Evolutionary conservation across 2,329 filamentous ascomycete species (phyloP).

Genomic region (Talaromyces rugulosus): DNA sequence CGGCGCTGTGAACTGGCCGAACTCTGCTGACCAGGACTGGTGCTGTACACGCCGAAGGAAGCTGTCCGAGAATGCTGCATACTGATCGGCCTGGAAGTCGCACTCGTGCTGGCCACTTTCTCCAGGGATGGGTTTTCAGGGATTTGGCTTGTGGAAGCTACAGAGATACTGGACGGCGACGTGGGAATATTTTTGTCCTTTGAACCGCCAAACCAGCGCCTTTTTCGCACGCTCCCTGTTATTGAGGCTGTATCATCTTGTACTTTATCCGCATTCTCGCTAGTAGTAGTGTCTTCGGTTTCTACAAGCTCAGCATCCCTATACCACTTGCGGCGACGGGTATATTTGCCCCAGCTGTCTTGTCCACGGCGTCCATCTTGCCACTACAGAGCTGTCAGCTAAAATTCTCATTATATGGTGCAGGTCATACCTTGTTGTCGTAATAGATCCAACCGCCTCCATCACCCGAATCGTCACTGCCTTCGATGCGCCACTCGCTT

Average conservation of each 20-base stretch:
- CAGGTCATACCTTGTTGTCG: conserved; percentile 74
- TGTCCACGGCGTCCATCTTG: conserved; percentile 75
- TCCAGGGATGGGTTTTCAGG: neutral
- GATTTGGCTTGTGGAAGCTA: conserved; percentile 14
- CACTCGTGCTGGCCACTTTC: conserved; percentile 12
- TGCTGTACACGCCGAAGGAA: conserved; percentile 20
- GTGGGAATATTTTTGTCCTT: conserved; percentile 25
- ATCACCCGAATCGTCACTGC: conserved; percentile 45
- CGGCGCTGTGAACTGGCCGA: conserved; percentile 8
- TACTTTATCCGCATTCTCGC: conserved; percentile 29
- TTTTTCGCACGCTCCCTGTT: conserved; percentile 24
- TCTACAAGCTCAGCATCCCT: conserved; percentile 86
- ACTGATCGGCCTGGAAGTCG: conserved; percentile 27
- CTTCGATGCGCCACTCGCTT: conserved; percentile 83
- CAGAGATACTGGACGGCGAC: conserved; percentile 16
- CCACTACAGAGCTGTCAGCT: conserved; percentile 58
- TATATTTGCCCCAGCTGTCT: conserved; percentile 94
- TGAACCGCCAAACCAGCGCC: conserved; percentile 36
- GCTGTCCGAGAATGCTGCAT: conserved; percentile 25
- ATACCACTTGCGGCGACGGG: conserved; percentile 89
- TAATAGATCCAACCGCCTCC: conserved; percentile 94
- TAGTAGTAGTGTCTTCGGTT: conserved; percentile 33
- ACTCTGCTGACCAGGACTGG: conserved; percentile 16
- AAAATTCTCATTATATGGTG: neutral
- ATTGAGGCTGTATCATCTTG: conserved; percentile 20